Conservation (phyloP, 176 grass and related monocot species). For the Luzula sylvatica region DNA sequence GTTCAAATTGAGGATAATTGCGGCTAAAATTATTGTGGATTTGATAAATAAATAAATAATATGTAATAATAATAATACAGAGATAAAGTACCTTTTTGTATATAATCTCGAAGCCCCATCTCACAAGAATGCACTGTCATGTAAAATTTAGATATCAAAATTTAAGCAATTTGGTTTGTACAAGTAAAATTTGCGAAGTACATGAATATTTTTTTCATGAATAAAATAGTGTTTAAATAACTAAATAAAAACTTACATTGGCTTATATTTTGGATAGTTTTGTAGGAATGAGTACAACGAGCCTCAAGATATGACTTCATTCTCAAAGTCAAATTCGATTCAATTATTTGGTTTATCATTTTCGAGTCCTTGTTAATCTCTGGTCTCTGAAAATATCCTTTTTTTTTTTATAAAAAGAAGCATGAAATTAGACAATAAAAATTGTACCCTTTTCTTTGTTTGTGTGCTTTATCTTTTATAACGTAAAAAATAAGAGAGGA, state of each 20-base stretch:
- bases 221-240: too few relatives aligned
- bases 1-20: neutral
- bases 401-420: neutral
- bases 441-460: neutral
- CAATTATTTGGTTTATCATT: conserved; percentile 27
- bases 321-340: conserved; percentile 39
- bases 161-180: neutral
- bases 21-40: neutral
- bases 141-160: neutral
- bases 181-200: neutral
- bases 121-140: conserved; percentile 30
- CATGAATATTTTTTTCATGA: neutral
- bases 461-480: neutral
- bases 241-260: conserved; percentile 2
- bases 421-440: neutral
- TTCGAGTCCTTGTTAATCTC: conserved; percentile 15
- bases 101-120: conserved; percentile 26
- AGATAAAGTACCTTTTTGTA: conserved; percentile 29
- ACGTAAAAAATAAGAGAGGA: neutral
- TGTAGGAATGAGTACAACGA: conserved; percentile 24
- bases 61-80: conserved; percentile 1
- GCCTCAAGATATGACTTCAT: conserved; percentile 45
- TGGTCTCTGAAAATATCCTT: conserved; percentile 28
- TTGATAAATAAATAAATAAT: conserved; percentile 3
- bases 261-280: conserved; percentile 15